Evolutionary conservation across 768 basidiomycete genomes (phyloP).

Genomic region (Mycena albidolilacea): DNA sequence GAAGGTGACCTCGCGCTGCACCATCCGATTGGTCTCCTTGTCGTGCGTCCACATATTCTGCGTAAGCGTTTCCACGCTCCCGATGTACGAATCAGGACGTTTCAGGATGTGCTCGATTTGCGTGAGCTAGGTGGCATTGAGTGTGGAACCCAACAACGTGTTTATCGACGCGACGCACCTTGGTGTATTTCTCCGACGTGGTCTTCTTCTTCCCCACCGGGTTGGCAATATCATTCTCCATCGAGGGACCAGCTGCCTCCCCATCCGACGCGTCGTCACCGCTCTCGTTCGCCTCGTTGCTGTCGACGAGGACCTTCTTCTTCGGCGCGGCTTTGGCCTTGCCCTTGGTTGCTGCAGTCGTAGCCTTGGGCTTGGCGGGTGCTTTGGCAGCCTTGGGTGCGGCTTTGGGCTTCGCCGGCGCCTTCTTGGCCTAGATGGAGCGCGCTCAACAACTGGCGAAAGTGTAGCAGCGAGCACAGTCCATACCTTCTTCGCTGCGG

Average conservation of each 20-base stretch:
- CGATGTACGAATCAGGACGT: conserved; percentile 96
- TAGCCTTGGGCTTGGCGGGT: conserved; percentile 58
- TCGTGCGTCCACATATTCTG: conserved; percentile 97
- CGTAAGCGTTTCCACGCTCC: conserved; percentile 91
- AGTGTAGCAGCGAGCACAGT: conserved; percentile 9
- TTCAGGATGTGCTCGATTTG: conserved; percentile 96
- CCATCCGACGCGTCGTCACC: conserved; percentile 64
- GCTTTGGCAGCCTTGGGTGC: conserved; percentile 50
- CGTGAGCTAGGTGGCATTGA: conserved; percentile 72
- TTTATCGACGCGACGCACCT: conserved; percentile 63
- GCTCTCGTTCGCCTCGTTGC: conserved; percentile 71
- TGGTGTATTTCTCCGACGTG: conserved; percentile 91
- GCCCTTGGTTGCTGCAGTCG: conserved; percentile 35
- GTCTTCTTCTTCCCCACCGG: conserved; percentile 81
- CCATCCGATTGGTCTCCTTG: conserved; percentile 86
- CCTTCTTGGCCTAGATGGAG: conserved; percentile 29
- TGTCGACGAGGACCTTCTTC: conserved; percentile 80
- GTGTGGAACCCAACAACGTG: neutral
- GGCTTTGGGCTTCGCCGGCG: conserved; percentile 43
- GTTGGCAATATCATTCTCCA: conserved; percentile 37
- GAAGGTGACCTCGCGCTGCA: conserved; percentile 85
- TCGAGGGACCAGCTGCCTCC: conserved; percentile 48
- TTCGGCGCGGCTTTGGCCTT: conserved; percentile 72
- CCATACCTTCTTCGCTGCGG: conserved; percentile 67
- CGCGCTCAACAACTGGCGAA: conserved; percentile 35